Conservation (phyloP, 1,284 basidiomycete species). For the Sporisorium exsertum region DNA sequence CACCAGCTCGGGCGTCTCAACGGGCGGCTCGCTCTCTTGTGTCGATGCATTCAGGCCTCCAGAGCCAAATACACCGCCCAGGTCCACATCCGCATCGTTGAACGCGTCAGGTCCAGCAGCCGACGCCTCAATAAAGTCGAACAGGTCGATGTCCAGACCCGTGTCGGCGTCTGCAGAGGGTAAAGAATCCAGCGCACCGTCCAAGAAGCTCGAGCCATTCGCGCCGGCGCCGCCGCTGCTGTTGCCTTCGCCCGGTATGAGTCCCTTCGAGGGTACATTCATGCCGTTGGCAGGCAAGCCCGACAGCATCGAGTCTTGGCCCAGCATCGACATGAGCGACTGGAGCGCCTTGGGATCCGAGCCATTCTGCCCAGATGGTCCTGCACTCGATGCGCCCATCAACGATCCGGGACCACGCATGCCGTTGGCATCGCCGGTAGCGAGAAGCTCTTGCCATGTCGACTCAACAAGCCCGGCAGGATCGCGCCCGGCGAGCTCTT, state of each 20-base stretch:
- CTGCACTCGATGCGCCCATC: slow-evolving; percentile 35
- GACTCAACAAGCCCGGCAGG: slow-evolving; percentile 52
- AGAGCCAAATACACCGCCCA: slow-evolving; percentile 46
- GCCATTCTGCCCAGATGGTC: slow-evolving; percentile 22
- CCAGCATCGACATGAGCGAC: slow-evolving; percentile 49
- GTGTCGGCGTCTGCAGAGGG: slow-evolving; percentile 51
- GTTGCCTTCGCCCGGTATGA: slow-evolving; percentile 14
- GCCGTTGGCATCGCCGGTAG: slow-evolving; percentile 27
- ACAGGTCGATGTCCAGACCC: slow-evolving; percentile 52
- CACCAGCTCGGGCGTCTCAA: slow-evolving; percentile 55
- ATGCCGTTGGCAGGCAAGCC: slow-evolving; percentile 30
- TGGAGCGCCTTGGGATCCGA: slow-evolving; percentile 46
- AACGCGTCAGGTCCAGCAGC: slow-evolving; percentile 50
- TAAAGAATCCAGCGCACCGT: slow-evolving; percentile 33
- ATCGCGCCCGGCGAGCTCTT: slow-evolving; percentile 43
- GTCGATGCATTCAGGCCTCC: slow-evolving; percentile 41
- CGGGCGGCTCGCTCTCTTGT: slow-evolving; percentile 48
- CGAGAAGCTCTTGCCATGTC: slow-evolving; percentile 56
- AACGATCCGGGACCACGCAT: slow-evolving; percentile 17
- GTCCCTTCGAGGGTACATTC: slow-evolving; percentile 19
- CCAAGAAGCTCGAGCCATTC: slow-evolving; percentile 31
- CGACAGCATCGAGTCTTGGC: slow-evolving; percentile 47
- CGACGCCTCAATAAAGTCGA: slow-evolving; percentile 59
- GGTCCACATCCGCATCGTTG: slow-evolving; percentile 50
- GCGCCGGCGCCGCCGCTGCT: slow-evolving; percentile 1